These are phyloP conservation scores for Zopfia rhizophila DNA, from an alignment of 2,329 filamentous ascomycete genomes.

Conservation along the genomic window DNA sequence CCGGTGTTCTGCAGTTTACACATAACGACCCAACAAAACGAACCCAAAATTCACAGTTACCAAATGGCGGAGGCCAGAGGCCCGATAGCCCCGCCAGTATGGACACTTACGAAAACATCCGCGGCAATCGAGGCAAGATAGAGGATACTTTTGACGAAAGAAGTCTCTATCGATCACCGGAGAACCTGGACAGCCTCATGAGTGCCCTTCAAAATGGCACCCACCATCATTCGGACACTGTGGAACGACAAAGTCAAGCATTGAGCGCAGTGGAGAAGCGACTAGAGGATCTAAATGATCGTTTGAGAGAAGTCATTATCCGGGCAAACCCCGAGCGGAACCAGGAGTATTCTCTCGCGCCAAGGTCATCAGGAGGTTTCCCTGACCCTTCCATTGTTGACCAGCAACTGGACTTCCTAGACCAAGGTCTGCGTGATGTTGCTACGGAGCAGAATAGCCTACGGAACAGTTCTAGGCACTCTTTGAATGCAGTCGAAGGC, in stretches of 20 bases:
- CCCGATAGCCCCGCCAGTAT: conserved; percentile 82
- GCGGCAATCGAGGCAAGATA: conserved; percentile 62
- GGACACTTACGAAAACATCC: conserved; percentile 72
- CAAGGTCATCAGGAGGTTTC: conserved; percentile 28
- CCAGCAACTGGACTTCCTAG: conserved; percentile 76
- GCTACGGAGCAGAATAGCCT: conserved; percentile 63
- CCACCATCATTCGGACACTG: conserved; percentile 35
- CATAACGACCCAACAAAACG: conserved; percentile 78
- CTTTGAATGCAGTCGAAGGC: conserved; percentile 48
- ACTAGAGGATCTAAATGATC: conserved; percentile 74
- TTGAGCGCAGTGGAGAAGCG: conserved; percentile 72
- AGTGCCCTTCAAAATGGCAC: conserved; percentile 50
- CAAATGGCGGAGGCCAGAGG: conserved; percentile 52
- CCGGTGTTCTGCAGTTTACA: conserved; percentile 89
- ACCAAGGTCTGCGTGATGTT: conserved; percentile 71
- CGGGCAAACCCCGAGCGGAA: conserved; percentile 66
- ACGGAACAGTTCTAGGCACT: conserved; percentile 38
- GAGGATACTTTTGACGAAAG: conserved; percentile 79
- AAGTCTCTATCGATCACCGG: conserved; percentile 76
- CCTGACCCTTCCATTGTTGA: conserved; percentile 49
- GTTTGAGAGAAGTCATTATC: conserved; percentile 73
- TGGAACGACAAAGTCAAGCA: conserved; percentile 56
- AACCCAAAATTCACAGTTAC: conserved; percentile 55
- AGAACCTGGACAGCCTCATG: conserved; percentile 67
- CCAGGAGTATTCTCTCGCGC: conserved; percentile 42